Evolutionary conservation across 1,139 yeast species (phyloP).

Genomic region (Candida sp.): DNA sequence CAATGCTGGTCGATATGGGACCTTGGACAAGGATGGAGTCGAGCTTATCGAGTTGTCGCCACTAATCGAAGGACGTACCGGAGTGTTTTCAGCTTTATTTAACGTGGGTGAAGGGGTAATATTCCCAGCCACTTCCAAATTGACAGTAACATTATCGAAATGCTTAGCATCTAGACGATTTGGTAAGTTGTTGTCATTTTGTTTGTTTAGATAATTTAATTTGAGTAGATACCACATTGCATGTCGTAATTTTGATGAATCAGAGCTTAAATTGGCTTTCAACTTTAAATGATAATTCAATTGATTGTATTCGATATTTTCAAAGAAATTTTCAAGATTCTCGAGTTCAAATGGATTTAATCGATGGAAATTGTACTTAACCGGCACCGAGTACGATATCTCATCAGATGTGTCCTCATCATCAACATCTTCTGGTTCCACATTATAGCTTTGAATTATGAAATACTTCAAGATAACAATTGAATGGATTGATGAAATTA

Average conservation of each 20-base stretch:
- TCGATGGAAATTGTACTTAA: constrained; percentile 9
- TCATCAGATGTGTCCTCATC: background rate
- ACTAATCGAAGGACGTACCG: background rate
- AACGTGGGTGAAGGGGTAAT: background rate
- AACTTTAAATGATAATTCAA: constrained; percentile 7
- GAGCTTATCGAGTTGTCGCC: background rate
- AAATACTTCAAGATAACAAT: constrained; percentile 29
- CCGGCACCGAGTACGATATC: constrained; percentile 1
- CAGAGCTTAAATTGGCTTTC: constrained; percentile 13
- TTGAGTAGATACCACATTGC: constrained; percentile 30
- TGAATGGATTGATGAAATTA: constrained; percentile 28
- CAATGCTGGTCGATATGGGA: background rate
- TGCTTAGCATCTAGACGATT: background rate
- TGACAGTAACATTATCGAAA: background rate
- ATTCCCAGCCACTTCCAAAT: background rate
- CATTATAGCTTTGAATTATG: constrained; percentile 14
- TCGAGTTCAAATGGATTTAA: constrained; percentile 24
- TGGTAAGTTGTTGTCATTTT: background rate
- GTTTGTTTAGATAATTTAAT: constrained; percentile 15
- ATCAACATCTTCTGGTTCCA: background rate
- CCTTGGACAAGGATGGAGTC: background rate
- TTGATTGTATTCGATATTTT: constrained; percentile 22
- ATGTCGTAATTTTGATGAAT: constrained; percentile 27
- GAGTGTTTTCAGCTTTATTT: background rate
- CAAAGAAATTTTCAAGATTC: constrained; percentile 21